Conservation (phyloP, 2,329 filamentous ascomycete species). For the Aspergillus sp. region DNA sequence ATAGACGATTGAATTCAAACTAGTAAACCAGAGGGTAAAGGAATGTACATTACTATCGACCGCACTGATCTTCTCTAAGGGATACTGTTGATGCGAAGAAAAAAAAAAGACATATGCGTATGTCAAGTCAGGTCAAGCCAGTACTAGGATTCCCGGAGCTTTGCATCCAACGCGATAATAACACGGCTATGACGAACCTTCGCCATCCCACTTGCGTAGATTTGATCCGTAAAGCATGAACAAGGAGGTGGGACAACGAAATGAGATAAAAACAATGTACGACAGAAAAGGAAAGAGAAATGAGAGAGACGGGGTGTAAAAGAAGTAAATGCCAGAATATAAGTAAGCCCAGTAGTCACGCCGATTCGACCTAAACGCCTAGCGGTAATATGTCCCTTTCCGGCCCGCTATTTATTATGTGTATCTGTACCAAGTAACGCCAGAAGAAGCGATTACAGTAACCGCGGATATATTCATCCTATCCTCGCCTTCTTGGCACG, state of each 20-base stretch:
- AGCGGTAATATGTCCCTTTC: neutral
- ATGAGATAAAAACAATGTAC: neutral
- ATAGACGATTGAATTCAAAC: too few relatives aligned
- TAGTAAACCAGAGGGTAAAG: neutral
- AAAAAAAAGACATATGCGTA: neutral
- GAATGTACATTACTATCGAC: neutral
- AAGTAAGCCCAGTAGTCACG: neutral
- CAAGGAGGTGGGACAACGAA: neutral
- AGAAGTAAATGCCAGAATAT: constrained; percentile 2
- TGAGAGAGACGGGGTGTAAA: neutral
- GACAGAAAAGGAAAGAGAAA: neutral
- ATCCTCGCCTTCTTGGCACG: constrained; percentile 15
- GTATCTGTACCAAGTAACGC: constrained; percentile 7
- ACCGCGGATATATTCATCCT: neutral
- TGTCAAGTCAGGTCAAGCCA: neutral
- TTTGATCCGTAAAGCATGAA: neutral
- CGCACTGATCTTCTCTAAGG: neutral
- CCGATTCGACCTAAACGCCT: constrained; percentile 7
- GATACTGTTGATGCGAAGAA: neutral
- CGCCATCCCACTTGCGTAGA: too few relatives aligned
- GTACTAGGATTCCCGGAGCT: neutral
- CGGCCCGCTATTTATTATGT: constrained; percentile 2
- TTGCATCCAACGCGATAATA: neutral
- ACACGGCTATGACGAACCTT: neutral
- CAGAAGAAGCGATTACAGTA: neutral